A percentile compares a stretch with the other conserved stretches of the same genome.
phyloP scores from a whole-genome alignment of 1,284 basidiomycete species.

The Golubevia sp. region DNA sequence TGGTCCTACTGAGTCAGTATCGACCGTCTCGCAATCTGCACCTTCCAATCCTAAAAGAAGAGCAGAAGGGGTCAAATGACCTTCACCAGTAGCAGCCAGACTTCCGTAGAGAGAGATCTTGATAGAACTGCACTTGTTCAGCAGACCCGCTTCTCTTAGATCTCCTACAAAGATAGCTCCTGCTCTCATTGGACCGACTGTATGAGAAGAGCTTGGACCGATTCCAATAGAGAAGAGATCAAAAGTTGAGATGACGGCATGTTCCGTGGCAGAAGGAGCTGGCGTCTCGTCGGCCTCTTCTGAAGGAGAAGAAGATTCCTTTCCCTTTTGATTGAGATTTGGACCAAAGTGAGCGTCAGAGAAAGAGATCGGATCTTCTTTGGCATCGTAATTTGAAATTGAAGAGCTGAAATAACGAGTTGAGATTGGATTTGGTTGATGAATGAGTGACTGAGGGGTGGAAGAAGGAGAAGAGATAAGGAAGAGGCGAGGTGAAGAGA shows the following conservation, averaged over 20 bases:
- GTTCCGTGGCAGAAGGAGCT: slow-evolving; percentile 29
- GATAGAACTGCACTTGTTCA: slow-evolving; percentile 40
- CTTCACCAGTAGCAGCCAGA: slow-evolving; percentile 57
- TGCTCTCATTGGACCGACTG: slow-evolving; percentile 59
- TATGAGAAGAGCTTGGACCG: slow-evolving; percentile 36
- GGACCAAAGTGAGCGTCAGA: slow-evolving; percentile 19
- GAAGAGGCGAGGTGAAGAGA: too few relatives aligned
- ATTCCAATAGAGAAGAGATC: slow-evolving; percentile 61
- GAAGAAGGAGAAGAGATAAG: too few relatives aligned
- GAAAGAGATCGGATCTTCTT: slow-evolving; percentile 11
- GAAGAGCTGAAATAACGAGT: too few relatives aligned
- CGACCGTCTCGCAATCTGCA: slow-evolving; percentile 57
- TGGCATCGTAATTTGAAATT: too few relatives aligned
- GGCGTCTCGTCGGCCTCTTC: not conserved
- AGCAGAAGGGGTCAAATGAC: slow-evolving; percentile 59
- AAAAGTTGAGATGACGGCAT: slow-evolving; percentile 60
- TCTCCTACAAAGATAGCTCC: slow-evolving; percentile 56
- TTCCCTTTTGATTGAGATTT: not conserved
- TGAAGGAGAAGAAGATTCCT: not conserved
- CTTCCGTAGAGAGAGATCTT: slow-evolving; percentile 60
- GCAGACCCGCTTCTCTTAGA: slow-evolving; percentile 37
- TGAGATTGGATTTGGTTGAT: too few relatives aligned
- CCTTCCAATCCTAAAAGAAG: slow-evolving; percentile 57
- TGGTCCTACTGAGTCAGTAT: slow-evolving; percentile 40
- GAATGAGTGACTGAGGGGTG: too few relatives aligned